These are phyloP conservation scores for Coemansia sp. DNA, from an alignment of 192 early-diverging fungal genomes.

Conservation along the genomic window DNA sequence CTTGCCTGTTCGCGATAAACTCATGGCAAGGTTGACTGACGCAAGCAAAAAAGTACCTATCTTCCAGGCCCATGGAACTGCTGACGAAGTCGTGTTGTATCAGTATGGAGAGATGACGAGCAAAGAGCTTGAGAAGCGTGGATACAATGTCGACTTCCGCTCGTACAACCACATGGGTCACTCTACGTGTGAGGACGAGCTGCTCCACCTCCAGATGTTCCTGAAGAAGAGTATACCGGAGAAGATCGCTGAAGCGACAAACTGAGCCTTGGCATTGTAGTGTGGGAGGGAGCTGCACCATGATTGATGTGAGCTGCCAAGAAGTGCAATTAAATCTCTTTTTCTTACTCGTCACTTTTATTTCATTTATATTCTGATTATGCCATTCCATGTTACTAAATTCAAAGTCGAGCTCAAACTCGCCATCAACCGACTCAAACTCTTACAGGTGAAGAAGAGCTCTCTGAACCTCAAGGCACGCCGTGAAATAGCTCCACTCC, in stretches of 20 bases:
- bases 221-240: constrained; percentile 60
- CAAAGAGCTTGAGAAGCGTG: constrained; percentile 61
- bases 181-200: constrained; percentile 66
- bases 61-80: constrained; percentile 83
- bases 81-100: constrained; percentile 74
- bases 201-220: constrained; percentile 70
- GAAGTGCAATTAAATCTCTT: background rate
- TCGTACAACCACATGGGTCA: constrained; percentile 85
- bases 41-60: constrained; percentile 74
- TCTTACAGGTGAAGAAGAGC: constrained; percentile 86
- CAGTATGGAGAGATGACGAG: constrained; percentile 71
- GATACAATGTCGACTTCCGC: constrained; percentile 73
- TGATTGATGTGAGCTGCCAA: background rate
- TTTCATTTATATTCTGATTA: background rate
- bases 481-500: constrained; percentile 78
- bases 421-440: constrained; percentile 81
- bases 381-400: constrained; percentile 29
- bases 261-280: background rate
- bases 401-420: constrained; percentile 92
- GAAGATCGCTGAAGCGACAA: background rate
- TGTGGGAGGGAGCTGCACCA: too few relatives aligned
- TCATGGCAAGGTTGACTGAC: constrained; percentile 58
- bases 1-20: constrained; percentile 60
- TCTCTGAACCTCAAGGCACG: constrained; percentile 73
- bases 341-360: background rate